phyloP scores from a whole-genome alignment of 306 rosid genomes.

The Geum urbanum region DNA sequence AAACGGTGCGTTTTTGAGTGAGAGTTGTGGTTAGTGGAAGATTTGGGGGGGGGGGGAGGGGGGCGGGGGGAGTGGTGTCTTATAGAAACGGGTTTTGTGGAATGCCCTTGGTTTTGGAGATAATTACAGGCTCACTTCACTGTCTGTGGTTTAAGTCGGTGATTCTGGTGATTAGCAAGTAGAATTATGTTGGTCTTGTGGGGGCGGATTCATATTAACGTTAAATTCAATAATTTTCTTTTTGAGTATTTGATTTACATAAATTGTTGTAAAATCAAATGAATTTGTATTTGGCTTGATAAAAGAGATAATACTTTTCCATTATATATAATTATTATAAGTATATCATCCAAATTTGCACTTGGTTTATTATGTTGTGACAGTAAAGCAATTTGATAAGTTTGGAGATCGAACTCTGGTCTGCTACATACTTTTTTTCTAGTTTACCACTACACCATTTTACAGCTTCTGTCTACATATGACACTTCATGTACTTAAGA shows the following conservation, averaged over 20 bases:
- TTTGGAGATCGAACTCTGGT: no score
- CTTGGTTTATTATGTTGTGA: no score
- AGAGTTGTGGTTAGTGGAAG: neutral
- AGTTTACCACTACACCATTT: no score
- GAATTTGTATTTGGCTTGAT: neutral
- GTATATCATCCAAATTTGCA: no score
- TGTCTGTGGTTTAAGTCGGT: constrained; percentile 23
- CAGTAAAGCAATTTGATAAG: no score
- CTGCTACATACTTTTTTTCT: no score
- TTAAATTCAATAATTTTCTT: neutral
- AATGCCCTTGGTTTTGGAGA: constrained; percentile 24
- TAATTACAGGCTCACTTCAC: constrained; percentile 44
- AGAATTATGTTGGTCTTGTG: constrained; percentile 12
- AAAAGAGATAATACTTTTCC: no score
- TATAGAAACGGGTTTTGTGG: constrained; percentile 23
- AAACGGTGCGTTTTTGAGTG: neutral
- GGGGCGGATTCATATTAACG: neutral
- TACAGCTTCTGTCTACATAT: no score
- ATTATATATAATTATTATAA: no score
- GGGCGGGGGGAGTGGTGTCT: neutral
- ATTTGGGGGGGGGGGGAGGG: constrained; percentile 7
- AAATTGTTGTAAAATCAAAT: neutral
- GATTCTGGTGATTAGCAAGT: constrained; percentile 7
- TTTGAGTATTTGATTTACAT: no score
- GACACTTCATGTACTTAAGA: no score